Evolutionary conservation across 345 rosid genomes (phyloP).

Genomic region (Draba incana): DNA sequence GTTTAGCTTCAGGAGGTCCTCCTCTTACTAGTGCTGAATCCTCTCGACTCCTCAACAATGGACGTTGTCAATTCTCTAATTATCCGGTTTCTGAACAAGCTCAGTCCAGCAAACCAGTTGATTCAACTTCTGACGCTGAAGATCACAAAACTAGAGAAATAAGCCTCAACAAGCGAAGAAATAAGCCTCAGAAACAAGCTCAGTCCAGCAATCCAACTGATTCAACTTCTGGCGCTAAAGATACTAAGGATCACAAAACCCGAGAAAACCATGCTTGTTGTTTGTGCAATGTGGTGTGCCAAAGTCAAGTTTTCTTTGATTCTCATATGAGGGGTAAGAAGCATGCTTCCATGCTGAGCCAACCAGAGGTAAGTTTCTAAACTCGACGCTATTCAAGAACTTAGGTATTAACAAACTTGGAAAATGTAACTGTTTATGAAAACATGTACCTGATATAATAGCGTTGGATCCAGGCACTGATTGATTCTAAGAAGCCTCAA

Average conservation of each 20-base stretch:
- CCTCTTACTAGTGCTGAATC: conserved; percentile 60
- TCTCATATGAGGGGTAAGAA: conserved; percentile 22
- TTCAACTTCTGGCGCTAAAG: conserved; percentile 39
- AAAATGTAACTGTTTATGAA: conserved; percentile 40
- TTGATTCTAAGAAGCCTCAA: conserved; percentile 53
- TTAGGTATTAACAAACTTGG: conserved; percentile 32
- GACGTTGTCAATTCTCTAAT: conserved; percentile 22
- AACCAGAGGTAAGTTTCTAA: conserved; percentile 33
- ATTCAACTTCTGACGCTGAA: conserved; percentile 34
- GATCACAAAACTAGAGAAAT: conserved; percentile 48
- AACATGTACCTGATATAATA: too few species aligned
- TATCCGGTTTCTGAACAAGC: conserved; percentile 39
- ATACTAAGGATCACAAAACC: conserved; percentile 42
- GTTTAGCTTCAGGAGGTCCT: conserved; percentile 65
- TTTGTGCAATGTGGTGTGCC: conserved; percentile 27
- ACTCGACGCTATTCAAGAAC: conserved; percentile 45
- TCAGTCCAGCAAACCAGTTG: conserved; percentile 44
- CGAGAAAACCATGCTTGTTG: conserved; percentile 38
- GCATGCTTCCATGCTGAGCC: conserved; percentile 11
- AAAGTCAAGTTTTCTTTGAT: conserved; percentile 11
- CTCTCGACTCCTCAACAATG: conserved; percentile 38
- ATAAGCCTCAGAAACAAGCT: conserved; percentile 42
- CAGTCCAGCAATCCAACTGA: conserved; percentile 43
- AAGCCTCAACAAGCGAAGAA: conserved; percentile 49
- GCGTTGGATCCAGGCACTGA: conserved; percentile 36